Evolutionary conservation across 1,284 basidiomycete genomes (phyloP).

Genomic region (Neonothopanus nambi): DNA sequence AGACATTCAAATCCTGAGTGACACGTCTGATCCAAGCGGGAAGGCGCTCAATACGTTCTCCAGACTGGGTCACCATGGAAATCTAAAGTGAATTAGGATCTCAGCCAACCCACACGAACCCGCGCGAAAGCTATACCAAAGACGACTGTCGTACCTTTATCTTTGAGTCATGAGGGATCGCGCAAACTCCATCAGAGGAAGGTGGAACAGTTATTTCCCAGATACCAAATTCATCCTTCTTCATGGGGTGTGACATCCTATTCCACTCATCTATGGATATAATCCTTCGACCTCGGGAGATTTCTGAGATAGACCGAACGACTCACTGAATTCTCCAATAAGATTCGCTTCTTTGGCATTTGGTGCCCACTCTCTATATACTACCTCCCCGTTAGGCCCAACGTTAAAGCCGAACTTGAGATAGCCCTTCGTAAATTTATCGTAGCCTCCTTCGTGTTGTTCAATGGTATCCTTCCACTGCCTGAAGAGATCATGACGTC

Average conservation of each 20-base stretch:
- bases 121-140: conserved; percentile 2
- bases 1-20: conserved; percentile 89
- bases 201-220: conserved; percentile 89
- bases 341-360: conserved; percentile 82
- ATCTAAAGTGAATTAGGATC: conserved; percentile 58
- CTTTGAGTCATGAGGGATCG: conserved; percentile 94
- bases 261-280: conserved; percentile 81
- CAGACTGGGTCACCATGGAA: conserved; percentile 79
- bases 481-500: conserved; percentile 72
- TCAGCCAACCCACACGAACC: background rate
- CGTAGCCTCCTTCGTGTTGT: conserved; percentile 84
- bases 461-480: conserved; percentile 78
- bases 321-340: conserved; percentile 96
- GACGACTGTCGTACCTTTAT: conserved; percentile 61
- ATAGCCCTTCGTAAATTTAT: conserved; percentile 87
- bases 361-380: conserved; percentile 96
- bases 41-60: conserved; percentile 85
- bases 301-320: conserved; percentile 9
- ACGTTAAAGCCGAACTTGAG: conserved; percentile 85
- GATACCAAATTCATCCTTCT: conserved; percentile 85
- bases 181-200: conserved; percentile 64
- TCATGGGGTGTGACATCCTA: conserved; percentile 83
- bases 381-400: conserved; percentile 65
- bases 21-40: conserved; percentile 95
- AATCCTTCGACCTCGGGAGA: conserved; percentile 6